These are phyloP conservation scores for Cladophialophora psammophila DNA, from an alignment of 2,329 filamentous ascomycete species.

Conservation along the genomic window DNA sequence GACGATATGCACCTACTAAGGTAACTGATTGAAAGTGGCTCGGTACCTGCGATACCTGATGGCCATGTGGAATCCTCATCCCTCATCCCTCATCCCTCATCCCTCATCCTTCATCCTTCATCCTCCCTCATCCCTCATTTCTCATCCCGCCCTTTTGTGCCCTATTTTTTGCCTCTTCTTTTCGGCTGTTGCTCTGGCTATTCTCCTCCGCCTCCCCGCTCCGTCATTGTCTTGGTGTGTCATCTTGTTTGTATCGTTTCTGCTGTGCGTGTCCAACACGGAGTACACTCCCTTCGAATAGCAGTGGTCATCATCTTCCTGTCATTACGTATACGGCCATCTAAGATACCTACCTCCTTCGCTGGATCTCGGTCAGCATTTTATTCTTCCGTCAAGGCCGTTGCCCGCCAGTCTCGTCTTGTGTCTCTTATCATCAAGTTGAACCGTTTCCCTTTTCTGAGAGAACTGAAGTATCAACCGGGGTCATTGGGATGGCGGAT, in stretches of 20 bases:
- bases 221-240: neutral
- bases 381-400: conserved; percentile 9
- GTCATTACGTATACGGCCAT: conserved; percentile 2
- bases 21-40: no score
- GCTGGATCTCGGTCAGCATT: conserved; percentile 15
- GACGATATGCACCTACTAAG: neutral
- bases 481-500: conserved; percentile 21
- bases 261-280: neutral
- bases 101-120: neutral
- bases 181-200: neutral
- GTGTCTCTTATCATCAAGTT: neutral
- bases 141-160: neutral
- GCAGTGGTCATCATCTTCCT: neutral
- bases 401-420: neutral
- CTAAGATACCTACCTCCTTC: neutral
- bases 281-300: neutral
- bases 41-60: no score
- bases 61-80: no score
- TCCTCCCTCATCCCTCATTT: neutral
- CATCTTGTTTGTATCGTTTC: neutral
- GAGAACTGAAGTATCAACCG: neutral
- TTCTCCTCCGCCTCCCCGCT: neutral
- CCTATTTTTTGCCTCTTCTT: neutral
- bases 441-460: neutral
- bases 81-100: no score